Percentiles rank a stretch among this genome's conserved stretches.
These are phyloP conservation scores for Diplotaxis tenuifolia DNA, from an alignment of 345 rosid species.

Conservation along the genomic window DNA sequence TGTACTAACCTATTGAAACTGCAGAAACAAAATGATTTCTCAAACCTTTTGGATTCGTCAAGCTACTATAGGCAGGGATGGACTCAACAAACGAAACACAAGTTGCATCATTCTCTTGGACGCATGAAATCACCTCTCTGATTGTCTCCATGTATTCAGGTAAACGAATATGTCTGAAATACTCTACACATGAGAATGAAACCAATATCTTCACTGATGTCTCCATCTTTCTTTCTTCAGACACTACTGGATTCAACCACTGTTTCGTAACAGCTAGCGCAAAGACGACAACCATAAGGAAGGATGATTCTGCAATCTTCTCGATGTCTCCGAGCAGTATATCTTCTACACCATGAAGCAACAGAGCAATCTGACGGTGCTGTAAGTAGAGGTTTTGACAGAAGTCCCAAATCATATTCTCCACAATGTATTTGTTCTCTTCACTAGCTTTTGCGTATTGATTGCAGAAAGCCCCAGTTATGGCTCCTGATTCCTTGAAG, in stretches of 20 bases:
- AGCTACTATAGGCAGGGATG: conserved; percentile 62
- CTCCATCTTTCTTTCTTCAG: conserved; percentile 56
- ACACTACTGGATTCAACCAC: conserved; percentile 47
- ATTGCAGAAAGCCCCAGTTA: conserved; percentile 73
- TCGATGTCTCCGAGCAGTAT: conserved; percentile 60
- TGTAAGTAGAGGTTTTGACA: conserved; percentile 70
- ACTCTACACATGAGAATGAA: conserved; percentile 80
- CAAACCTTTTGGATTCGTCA: conserved; percentile 71
- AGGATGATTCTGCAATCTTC: conserved; percentile 86
- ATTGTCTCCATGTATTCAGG: conserved; percentile 89
- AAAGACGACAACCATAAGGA: conserved; percentile 85
- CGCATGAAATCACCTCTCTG: conserved; percentile 60
- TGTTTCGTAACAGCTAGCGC: conserved; percentile 74
- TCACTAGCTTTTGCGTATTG: conserved; percentile 67
- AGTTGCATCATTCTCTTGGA: conserved; percentile 74
- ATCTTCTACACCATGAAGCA: conserved; percentile 59
- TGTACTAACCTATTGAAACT: neutral
- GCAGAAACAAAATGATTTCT: conserved; percentile 1
- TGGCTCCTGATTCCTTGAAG: conserved; percentile 79
- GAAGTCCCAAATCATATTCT: conserved; percentile 69
- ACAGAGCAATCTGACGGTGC: conserved; percentile 62
- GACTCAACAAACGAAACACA: conserved; percentile 74
- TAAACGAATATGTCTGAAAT: conserved; percentile 77
- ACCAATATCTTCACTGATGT: conserved; percentile 67
- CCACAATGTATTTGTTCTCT: conserved; percentile 56